A percentile compares a stretch with the other conserved stretches of the same genome.
phyloP scores from a whole-genome alignment of 768 basidiomycete species.

The Xerocomellus amylosporus region DNA sequence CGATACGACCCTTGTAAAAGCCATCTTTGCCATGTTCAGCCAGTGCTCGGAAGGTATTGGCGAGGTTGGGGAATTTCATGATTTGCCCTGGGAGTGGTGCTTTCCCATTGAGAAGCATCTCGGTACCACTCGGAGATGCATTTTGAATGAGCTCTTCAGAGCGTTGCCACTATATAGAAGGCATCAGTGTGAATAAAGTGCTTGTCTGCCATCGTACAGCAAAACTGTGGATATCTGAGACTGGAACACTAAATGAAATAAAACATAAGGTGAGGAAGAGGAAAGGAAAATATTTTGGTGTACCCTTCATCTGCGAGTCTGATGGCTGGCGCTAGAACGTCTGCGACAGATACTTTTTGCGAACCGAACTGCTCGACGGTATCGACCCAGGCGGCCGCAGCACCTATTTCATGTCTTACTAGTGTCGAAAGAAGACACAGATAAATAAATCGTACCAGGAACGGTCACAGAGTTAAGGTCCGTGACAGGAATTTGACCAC shows the following conservation, averaged over 20 bases:
- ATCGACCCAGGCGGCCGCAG: constrained; percentile 95
- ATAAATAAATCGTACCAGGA: constrained; percentile 47
- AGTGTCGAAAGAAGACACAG: neutral
- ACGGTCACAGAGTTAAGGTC: constrained; percentile 93
- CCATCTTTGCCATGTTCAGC: constrained; percentile 84
- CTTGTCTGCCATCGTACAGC: constrained; percentile 39
- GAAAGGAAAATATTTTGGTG: constrained; percentile 9
- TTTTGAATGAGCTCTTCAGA: constrained; percentile 68
- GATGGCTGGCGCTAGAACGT: constrained; percentile 87
- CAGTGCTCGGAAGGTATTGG: constrained; percentile 76
- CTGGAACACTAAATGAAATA: constrained; percentile 59
- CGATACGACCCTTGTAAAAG: constrained; percentile 90
- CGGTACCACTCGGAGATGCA: constrained; percentile 81
- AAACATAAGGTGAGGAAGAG: neutral
- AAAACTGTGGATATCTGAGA: constrained; percentile 75
- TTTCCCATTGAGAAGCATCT: constrained; percentile 83
- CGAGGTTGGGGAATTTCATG: constrained; percentile 77
- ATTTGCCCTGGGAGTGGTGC: constrained; percentile 86
- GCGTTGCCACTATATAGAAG: constrained; percentile 40
- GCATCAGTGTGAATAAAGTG: constrained; percentile 1
- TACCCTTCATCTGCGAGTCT: constrained; percentile 89
- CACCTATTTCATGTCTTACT: constrained; percentile 49
- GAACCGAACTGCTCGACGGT: constrained; percentile 81
- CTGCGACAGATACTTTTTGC: constrained; percentile 55
- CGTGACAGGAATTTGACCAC: constrained; percentile 66